These are phyloP conservation scores for Chytriomyces sp. DNA, from an alignment of 192 early-diverging fungal species.

Conservation along the genomic window DNA sequence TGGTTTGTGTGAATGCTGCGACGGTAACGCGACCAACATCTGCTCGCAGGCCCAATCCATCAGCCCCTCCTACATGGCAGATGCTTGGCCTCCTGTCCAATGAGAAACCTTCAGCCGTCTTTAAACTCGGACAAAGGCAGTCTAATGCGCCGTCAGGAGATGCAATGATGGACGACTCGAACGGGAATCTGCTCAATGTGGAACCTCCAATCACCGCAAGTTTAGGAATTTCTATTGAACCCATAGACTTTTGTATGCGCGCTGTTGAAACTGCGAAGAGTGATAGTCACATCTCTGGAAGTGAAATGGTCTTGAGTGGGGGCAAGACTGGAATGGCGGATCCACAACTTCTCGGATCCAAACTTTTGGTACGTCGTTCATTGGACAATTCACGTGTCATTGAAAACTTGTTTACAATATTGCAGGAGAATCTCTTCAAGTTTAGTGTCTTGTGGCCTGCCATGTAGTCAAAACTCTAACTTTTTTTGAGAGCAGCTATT, in stretches of 20 bases:
- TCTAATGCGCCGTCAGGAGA: slow-evolving; percentile 5
- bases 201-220: slow-evolving; percentile 55
- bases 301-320: slow-evolving; percentile 55
- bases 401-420: neutral
- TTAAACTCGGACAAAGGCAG: slow-evolving; percentile 46
- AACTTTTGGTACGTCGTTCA: neutral
- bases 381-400: neutral
- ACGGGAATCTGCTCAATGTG: slow-evolving; percentile 22
- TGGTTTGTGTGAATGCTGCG: slow-evolving; percentile 59
- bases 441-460: neutral
- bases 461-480: slow-evolving; percentile 4
- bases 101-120: slow-evolving; percentile 59
- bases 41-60: slow-evolving; percentile 29
- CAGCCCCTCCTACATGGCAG: slow-evolving; percentile 40
- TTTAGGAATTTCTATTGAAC: slow-evolving; percentile 94
- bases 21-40: neutral
- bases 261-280: slow-evolving; percentile 42
- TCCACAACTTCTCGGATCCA: slow-evolving; percentile 35
- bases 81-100: slow-evolving; percentile 54
- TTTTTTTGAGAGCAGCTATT: slow-evolving; percentile 47
- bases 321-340: slow-evolving; percentile 58
- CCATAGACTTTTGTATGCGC: slow-evolving; percentile 65
- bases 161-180: slow-evolving; percentile 35
- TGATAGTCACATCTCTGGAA: neutral
- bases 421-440: slow-evolving; percentile 21